Evolutionary conservation across 257 asterid species (phyloP).

Genomic region (Ilex aquifolium): DNA sequence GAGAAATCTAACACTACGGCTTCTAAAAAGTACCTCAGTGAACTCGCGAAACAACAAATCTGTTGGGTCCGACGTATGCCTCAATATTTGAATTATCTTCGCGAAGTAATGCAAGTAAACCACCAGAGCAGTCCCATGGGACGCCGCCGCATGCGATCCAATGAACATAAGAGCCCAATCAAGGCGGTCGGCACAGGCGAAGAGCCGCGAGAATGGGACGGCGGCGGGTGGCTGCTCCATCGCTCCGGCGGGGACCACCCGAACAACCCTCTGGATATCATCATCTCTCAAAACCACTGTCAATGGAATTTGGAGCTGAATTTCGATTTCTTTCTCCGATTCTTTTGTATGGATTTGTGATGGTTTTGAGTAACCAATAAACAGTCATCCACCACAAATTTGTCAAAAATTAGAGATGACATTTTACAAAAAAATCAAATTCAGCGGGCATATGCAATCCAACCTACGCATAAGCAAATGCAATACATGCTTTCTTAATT

Average conservation of each 20-base stretch:
- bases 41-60: conserved; percentile 53
- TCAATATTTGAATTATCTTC: conserved; percentile 62
- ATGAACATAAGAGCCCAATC: conserved; percentile 90
- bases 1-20: too few relatives aligned
- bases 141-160: conserved; percentile 95
- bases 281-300: conserved; percentile 41
- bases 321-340: too few relatives aligned
- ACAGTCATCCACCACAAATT: not conserved
- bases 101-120: conserved; percentile 96
- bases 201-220: conserved; percentile 81
- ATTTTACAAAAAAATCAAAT: too few relatives aligned
- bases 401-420: too few relatives aligned
- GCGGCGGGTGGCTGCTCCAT: conserved; percentile 97
- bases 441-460: too few relatives aligned
- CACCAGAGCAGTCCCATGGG: conserved; percentile 93
- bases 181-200: conserved; percentile 81
- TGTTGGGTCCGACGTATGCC: conserved; percentile 24
- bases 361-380: not conserved
- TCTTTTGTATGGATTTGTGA: too few relatives aligned
- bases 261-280: conserved; percentile 93
- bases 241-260: conserved; percentile 99
- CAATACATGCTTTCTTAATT: too few relatives aligned
- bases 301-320: conserved; percentile 19
- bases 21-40: conserved; percentile 52
- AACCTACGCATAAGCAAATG: too few relatives aligned